These are phyloP conservation scores for Annulohypoxylon nitens DNA, from an alignment of 495 filamentous ascomycete species.

Conservation along the genomic window DNA sequence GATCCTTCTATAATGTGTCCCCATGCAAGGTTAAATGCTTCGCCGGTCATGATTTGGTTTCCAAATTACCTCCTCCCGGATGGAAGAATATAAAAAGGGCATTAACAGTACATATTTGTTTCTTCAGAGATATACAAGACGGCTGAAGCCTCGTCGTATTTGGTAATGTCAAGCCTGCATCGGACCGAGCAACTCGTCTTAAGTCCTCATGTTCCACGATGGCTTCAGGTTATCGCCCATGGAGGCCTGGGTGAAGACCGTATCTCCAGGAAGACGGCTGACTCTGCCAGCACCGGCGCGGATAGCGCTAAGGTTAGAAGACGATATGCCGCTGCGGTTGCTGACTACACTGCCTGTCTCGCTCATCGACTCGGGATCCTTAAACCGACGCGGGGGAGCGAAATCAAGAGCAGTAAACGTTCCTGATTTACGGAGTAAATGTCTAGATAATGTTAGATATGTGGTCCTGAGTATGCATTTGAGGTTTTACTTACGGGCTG, in stretches of 20 bases:
- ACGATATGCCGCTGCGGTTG: conserved; percentile 82
- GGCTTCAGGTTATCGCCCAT: conserved; percentile 79
- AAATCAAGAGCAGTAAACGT: conserved; percentile 94
- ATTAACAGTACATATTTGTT: conserved; percentile 48
- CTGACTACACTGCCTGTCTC: conserved; percentile 93
- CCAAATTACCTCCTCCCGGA: conserved; percentile 44
- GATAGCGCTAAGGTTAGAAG: conserved; percentile 77
- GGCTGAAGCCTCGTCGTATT: conserved; percentile 27
- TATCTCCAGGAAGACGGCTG: conserved; percentile 83
- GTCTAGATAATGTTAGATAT: conserved; percentile 61
- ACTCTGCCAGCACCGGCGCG: conserved; percentile 91
- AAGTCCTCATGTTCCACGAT: conserved; percentile 75
- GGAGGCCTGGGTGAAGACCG: conserved; percentile 84
- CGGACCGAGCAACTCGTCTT: conserved; percentile 29
- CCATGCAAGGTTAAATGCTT: conserved; percentile 46
- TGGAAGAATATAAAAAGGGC: conserved; percentile 32
- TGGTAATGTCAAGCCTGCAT: conserved; percentile 23
- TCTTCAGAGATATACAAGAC: conserved; percentile 47
- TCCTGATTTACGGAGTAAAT: conserved; percentile 87
- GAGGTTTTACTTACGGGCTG: conserved; percentile 81
- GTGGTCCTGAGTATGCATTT: conserved; percentile 11
- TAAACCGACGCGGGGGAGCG: conserved; percentile 90
- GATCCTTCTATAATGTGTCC: conserved; percentile 44
- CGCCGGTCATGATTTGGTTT: conserved; percentile 45
- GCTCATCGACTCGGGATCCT: conserved; percentile 75